Conservation (phyloP, 257 asterid species). For the Nyctanthes arbortristis region DNA sequence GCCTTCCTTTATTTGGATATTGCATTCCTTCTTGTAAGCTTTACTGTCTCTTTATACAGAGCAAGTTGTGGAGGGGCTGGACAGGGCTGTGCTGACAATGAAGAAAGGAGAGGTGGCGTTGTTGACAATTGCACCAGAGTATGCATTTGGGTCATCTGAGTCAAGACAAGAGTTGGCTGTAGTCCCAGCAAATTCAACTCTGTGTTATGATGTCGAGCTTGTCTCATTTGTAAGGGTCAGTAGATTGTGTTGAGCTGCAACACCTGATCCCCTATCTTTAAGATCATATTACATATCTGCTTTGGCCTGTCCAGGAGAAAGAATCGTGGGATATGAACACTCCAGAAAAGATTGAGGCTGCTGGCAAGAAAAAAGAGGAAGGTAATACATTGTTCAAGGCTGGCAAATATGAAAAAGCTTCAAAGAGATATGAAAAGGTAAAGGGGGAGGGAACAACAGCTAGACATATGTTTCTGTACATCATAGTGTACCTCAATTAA, state of each 20-base stretch:
- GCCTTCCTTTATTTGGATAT: neutral
- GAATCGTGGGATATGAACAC: conserved; percentile 80
- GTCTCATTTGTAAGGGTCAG: conserved; percentile 64
- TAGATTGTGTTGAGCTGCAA: neutral
- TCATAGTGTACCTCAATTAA: neutral
- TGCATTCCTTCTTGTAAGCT: neutral
- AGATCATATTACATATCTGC: neutral
- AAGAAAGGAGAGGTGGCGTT: conserved; percentile 62
- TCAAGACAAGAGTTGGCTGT: conserved; percentile 52
- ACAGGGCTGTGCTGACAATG: conserved; percentile 59
- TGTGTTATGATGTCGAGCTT: conserved; percentile 57
- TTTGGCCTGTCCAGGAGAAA: conserved; percentile 45
- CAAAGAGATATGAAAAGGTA: conserved; percentile 75
- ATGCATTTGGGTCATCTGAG: conserved; percentile 61
- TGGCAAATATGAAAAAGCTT: conserved; percentile 57
- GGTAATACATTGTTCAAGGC: conserved; percentile 64
- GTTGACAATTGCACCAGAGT: conserved; percentile 57
- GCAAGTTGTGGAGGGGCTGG: conserved; percentile 69
- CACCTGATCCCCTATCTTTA: neutral
- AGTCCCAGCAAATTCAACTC: conserved; percentile 70
- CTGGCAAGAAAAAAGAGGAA: conserved; percentile 71
- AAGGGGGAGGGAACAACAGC: neutral
- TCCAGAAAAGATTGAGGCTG: conserved; percentile 63
- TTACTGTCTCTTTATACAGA: conserved; percentile 34
- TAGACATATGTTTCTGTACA: neutral